Conservation (phyloP, 148 eudicot species). For the Rhododendron henanense region DNA sequence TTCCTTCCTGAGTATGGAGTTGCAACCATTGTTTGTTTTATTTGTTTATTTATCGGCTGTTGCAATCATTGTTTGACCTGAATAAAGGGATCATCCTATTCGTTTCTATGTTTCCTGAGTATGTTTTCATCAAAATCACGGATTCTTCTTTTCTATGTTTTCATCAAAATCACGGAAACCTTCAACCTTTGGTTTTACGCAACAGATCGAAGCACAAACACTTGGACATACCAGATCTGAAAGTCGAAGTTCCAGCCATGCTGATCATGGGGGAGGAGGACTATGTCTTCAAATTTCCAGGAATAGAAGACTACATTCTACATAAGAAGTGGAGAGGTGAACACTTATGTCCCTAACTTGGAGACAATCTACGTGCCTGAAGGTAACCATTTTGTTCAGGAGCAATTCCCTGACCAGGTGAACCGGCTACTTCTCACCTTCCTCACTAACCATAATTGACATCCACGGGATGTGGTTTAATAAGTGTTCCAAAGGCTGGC, state of each 20-base stretch:
- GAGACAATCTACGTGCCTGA: conserved; percentile 32
- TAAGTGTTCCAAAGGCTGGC: too few species aligned
- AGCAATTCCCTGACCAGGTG: background rate
- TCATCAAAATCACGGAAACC: too few species aligned
- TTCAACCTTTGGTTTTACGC: too few species aligned
- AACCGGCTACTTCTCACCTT: conserved; percentile 31
- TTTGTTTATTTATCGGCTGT: too few species aligned
- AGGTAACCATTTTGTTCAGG: conserved; percentile 39
- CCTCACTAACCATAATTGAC: conserved; percentile 24
- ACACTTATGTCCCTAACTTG: conserved; percentile 29
- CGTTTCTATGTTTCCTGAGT: too few species aligned
- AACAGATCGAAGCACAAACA: conserved; percentile 4
- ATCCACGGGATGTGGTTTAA: background rate
- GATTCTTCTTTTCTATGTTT: too few species aligned
- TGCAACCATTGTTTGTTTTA: too few species aligned
- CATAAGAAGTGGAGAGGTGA: conserved; percentile 29
- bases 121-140: too few species aligned
- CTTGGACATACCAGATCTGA: conserved; percentile 17
- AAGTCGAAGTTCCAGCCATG: conserved; percentile 31
- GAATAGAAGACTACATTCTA: conserved; percentile 28
- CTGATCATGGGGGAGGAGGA: conserved; percentile 33
- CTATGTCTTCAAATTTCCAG: conserved; percentile 33
- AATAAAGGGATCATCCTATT: too few species aligned
- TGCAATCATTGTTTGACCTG: too few species aligned
- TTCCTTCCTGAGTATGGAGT: too few species aligned